These are phyloP conservation scores for Porpolomopsis calyptriformis DNA, from an alignment of 768 basidiomycete genomes.

Conservation along the genomic window DNA sequence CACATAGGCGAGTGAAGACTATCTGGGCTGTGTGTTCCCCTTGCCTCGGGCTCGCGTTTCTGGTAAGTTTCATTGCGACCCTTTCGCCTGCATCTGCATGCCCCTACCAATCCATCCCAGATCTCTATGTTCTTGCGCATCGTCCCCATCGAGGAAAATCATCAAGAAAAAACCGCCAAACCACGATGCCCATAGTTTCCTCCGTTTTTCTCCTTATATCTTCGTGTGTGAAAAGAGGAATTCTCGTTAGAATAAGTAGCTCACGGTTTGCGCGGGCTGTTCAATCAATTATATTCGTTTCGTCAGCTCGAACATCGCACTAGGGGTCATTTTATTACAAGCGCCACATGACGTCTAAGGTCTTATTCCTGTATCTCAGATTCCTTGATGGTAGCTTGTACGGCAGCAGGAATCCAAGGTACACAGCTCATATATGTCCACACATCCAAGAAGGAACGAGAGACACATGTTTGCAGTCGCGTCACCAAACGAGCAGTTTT, in stretches of 20 bases:
- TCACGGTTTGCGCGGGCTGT: background rate
- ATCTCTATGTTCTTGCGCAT: conserved; percentile 31
- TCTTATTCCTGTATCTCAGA: too few species aligned
- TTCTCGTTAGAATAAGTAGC: background rate
- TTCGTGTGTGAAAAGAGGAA: background rate
- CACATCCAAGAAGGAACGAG: too few species aligned
- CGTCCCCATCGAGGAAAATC: conserved; percentile 23
- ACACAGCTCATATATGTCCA: too few species aligned
- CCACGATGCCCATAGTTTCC: too few species aligned
- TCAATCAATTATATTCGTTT: background rate
- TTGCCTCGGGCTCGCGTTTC: conserved; percentile 50
- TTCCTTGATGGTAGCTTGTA: too few species aligned
- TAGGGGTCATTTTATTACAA: too few species aligned
- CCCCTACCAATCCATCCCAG: conserved; percentile 17
- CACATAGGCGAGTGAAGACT: conserved; percentile 29
- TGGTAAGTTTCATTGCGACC: conserved; percentile 31
- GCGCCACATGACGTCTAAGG: too few species aligned
- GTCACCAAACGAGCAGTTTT: too few species aligned
- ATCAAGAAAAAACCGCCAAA: background rate
- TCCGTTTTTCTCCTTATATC: background rate
- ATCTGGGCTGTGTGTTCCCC: conserved; percentile 70
- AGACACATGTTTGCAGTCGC: too few species aligned
- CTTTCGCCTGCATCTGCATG: background rate
- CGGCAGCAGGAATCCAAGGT: too few species aligned
- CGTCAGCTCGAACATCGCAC: background rate